A percentile compares a stretch with the other conserved stretches of the same genome.
Conservation (phyloP, 306 rosid species). For the Castanopsis chinensis region DNA sequence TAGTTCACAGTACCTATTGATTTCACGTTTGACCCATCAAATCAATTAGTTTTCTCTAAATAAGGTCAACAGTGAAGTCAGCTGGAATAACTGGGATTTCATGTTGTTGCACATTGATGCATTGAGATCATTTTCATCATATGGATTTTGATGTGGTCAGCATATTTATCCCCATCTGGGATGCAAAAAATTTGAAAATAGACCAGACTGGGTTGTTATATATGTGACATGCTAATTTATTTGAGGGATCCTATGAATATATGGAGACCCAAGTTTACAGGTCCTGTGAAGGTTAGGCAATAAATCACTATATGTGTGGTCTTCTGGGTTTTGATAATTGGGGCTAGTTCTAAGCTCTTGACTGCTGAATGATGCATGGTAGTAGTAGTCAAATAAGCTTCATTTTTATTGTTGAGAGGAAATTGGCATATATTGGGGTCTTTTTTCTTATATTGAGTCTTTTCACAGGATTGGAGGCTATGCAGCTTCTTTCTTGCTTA, state of each 20-base stretch:
- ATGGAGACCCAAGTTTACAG: not conserved
- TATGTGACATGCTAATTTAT: not conserved
- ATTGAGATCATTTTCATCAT: not conserved
- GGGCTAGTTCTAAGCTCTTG: not conserved
- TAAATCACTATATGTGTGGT: not conserved
- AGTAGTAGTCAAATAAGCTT: not conserved
- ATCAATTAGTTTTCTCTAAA: not conserved
- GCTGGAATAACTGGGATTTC: not conserved
- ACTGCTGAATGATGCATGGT: slow-evolving; percentile 1
- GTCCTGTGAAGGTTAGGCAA: not conserved
- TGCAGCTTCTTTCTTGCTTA: slow-evolving; percentile 81
- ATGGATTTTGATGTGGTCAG: not conserved
- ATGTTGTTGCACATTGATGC: no score
- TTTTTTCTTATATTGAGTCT: slow-evolving; percentile 1
- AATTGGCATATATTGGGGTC: slow-evolving; percentile 16
- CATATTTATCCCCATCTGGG: not conserved
- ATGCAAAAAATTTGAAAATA: not conserved
- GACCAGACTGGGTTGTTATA: not conserved
- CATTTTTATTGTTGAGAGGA: not conserved
- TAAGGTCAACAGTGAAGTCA: not conserved
- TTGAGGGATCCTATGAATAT: not conserved
- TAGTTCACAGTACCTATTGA: no score
- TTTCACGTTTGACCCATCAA: not conserved
- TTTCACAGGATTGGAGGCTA: slow-evolving; percentile 80
- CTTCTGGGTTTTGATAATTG: not conserved